Base-by-base conservation (phyloP, 306 rosid genomes). In the Dicorynia guianensis region DNA sequence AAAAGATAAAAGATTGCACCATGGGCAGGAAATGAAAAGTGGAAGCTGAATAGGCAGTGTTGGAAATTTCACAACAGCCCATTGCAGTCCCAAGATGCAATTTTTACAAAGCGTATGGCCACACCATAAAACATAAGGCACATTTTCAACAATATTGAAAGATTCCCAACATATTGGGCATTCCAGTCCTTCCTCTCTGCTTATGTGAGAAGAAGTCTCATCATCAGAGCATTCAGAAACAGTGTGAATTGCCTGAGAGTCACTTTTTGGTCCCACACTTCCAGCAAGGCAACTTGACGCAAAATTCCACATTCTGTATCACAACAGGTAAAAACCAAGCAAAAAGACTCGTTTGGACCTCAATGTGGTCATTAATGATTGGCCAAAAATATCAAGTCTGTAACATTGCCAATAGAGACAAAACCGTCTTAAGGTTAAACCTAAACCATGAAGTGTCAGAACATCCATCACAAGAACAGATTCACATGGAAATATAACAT, bases 61-160 rank as follows among this genome's bases (percentile, higher is more conserved):
- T 47, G 97, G 97, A 44, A 88, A 83, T 74, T 90, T 92, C 81
- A 89, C 89, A 54, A 90, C 90, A 17, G 93, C 93, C 96, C 96
- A 92, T 65, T 90, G 93, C 75, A 92, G 76, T 47, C 96, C 93
- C 67, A 89, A 69, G 69, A 92, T 88, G 87, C 97, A 92, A 71
- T 88, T 89, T 82, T 92, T 92, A 79, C 97, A 92, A 38, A 92
- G 97, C 55, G 97, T 92, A 79, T 92, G 97, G 61, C 97, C 97
- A 65, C 97, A 92, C 96, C 96, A 92, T 59, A 92, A 81, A 65
- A 92, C 96, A 70, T 89, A 87, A 30, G 97, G 97, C 65, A 89
- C 96, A 44, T 92, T 92, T 75, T 92, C 97, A 78, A 92, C 96
- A 10, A 89, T 86, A 81, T 92, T 92, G 75, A 92, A 90, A 33